phyloP scores from a whole-genome alignment of 129 eudicot genomes.

The Flaveria ramosissima region DNA sequence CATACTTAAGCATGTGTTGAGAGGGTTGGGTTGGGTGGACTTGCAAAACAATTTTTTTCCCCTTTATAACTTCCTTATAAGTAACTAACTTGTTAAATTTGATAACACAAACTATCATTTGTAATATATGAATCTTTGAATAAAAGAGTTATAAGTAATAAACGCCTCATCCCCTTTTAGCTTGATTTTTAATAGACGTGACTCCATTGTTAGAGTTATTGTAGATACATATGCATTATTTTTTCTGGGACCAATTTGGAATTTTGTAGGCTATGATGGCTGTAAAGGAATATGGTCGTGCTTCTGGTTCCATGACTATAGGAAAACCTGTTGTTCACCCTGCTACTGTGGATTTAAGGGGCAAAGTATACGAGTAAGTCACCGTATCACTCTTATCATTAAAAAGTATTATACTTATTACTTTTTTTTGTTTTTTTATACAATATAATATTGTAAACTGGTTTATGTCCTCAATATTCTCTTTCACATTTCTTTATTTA shows the following conservation, averaged over 20 bases:
- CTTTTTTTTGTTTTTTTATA: no score
- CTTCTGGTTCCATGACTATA: constrained; percentile 65
- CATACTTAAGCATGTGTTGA: background rate
- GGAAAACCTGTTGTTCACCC: constrained; percentile 92
- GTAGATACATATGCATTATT: background rate
- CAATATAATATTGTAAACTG: no score
- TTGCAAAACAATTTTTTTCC: background rate
- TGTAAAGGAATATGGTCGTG: constrained; percentile 79
- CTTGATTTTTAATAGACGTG: background rate
- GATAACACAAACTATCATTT: background rate
- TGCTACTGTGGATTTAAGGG: constrained; percentile 80
- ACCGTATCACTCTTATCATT: background rate
- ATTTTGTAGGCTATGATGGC: constrained; percentile 86
- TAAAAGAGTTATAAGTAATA: background rate
- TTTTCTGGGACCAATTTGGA: constrained; percentile 18
- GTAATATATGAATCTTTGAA: background rate
- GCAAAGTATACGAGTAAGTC: constrained; percentile 89
- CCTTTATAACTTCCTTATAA: background rate
- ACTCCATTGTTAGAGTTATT: constrained; percentile 15
- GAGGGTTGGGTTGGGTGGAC: constrained; percentile 2
- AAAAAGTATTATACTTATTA: no score
- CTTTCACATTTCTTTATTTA: no score
- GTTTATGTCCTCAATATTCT: no score
- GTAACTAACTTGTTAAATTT: background rate
- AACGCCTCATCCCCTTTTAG: background rate